Evolutionary conservation across 352 stramenopile genomes (phyloP), one percentile per base, ranked within the genome.

Genomic region (Globisporangium rhizosaccharum): DNA sequence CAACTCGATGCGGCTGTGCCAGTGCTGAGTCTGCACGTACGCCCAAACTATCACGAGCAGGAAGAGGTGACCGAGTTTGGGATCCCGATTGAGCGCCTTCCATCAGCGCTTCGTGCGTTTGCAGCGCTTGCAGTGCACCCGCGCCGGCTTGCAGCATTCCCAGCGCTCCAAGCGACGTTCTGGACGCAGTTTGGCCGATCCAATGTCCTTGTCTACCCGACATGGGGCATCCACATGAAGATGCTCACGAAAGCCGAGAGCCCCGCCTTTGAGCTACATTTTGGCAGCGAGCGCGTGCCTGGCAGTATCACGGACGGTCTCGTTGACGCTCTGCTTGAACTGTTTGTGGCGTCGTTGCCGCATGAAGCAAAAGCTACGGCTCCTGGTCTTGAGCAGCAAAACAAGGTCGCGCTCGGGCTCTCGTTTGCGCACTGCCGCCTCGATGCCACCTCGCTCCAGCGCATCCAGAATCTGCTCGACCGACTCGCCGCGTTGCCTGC

Each of bases 401-500:
- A 3, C n/a, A 18, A 18, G 18, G 20, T 25, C 18, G 18, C 3
- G 10, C 44, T 49, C 3, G 18, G 44, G 10, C 44, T 49, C 18
- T 49, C 44, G 44, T 49, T 48, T 20, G n/a, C 44, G 10, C 44
- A 49, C 20, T 49, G 44, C 11, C 44, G n/a, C 44, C 44, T 49
- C 44, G 44, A 49, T 0, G 20, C 8, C 18, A 18, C 44, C 17
- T 49, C 44, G 2, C 18, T 49, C 17, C 18, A 26, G 18, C 8
- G 44, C 18, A 10, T 49, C 18, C 17, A 28, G 18, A 18, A 25
- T 0, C n/a, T 49, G 18, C 44, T 49, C n/a, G 44, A 28, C 20
- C 20, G 44, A 15, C n/a, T 49, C 17, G 17, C 20, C 3, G n/a
- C 44, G 20, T n/a, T 26, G 20, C 44, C 44, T 7, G 20, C 18